Base-by-base conservation (phyloP, 2,329 filamentous ascomycete species). In the Calonectria crousiana region DNA sequence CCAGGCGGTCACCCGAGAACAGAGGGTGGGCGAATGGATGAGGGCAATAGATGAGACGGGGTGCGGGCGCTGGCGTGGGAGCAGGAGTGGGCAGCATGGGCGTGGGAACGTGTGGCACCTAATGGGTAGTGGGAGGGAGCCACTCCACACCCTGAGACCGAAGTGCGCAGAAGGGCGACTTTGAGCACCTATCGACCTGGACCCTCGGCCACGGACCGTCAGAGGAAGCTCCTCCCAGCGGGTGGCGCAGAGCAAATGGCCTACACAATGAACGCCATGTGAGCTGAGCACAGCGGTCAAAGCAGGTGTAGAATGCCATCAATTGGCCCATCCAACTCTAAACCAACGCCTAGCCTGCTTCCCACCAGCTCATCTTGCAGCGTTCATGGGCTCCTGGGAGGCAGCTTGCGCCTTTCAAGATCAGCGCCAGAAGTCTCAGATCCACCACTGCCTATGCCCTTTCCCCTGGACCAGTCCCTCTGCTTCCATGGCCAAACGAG, bases 1-100 rank as follows among this genome's bases (percentile, higher is more conserved):
- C 70, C 77, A 78, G 74, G 60, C 30, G 60, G 60, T 49, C 60
- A 44, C 71, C 73, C 78, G 71, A 79, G 74, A 76, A 75, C 34
- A 62, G 36, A 41, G 13, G 34, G 34, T 62, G 56, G 56, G 26
- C 36, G 56, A 26, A 62, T 62, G 56, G 56, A 44, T 28, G 56
- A 18, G 28, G 20, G 56, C 13, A 41, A 62, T 23, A 62, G 56
- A 62, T 62, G 56, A 78, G 38, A 30, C 32, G 60, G 60, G 75
- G 72, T 75, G 78, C 78, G 77, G 76, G 73, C 73, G 73, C 71
- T 62, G 76, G 72, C 34, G 34, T 62, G 56, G 56, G 56, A 62
- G 56, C 10, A 38, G 23, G 56, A 62, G 56, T 62, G 56, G 56
- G 56, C 36, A 36, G n/a, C 44, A 18, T 60, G 32, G 28, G 56